Evolutionary conservation across 805 yeast genomes (phyloP).

Genomic region (Brettanomyces sp.): DNA sequence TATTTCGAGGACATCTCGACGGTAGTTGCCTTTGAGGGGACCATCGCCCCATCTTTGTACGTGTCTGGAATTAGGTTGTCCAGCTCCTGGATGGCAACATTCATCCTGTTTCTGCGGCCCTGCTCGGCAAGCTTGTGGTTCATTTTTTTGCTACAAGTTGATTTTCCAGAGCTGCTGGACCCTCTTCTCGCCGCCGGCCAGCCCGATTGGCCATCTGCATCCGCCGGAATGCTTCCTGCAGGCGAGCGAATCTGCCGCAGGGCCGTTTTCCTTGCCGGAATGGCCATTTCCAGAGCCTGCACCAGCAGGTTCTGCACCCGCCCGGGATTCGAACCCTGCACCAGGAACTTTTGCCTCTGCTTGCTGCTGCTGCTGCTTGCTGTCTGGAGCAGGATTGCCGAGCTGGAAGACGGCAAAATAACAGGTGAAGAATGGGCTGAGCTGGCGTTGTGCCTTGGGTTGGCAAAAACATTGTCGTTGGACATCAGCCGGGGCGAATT

Average conservation of each 20-base stretch:
- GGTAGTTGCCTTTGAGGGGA: conserved; percentile 89
- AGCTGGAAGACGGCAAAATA: conserved; percentile 22
- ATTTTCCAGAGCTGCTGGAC: conserved; percentile 5
- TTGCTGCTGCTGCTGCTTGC: conserved; percentile 2
- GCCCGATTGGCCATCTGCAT: neutral
- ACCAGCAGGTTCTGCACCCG: neutral
- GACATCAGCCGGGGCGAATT: conserved; percentile 14
- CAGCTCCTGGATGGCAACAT: conserved; percentile 72
- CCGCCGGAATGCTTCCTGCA: neutral
- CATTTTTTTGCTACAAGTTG: conserved; percentile 37
- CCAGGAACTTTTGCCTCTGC: too few species aligned
- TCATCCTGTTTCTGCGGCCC: conserved; percentile 89
- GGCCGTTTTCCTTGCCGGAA: conserved; percentile 3
- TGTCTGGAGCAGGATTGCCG: conserved; percentile 2
- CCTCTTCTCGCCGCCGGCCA: conserved; percentile 1
- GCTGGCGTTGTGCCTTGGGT: conserved; percentile 22
- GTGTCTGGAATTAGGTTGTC: conserved; percentile 57
- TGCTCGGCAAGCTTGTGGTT: conserved; percentile 92
- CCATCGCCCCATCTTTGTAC: conserved; percentile 45
- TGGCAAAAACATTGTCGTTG: conserved; percentile 21
- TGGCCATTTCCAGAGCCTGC: neutral
- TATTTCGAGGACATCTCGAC: conserved; percentile 80
- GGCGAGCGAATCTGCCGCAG: neutral
- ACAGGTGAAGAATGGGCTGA: conserved; percentile 28
- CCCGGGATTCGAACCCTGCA: neutral